These are phyloP conservation scores for Nemania sp. DNA, from an alignment of 2,329 filamentous ascomycete genomes.

Conservation along the genomic window DNA sequence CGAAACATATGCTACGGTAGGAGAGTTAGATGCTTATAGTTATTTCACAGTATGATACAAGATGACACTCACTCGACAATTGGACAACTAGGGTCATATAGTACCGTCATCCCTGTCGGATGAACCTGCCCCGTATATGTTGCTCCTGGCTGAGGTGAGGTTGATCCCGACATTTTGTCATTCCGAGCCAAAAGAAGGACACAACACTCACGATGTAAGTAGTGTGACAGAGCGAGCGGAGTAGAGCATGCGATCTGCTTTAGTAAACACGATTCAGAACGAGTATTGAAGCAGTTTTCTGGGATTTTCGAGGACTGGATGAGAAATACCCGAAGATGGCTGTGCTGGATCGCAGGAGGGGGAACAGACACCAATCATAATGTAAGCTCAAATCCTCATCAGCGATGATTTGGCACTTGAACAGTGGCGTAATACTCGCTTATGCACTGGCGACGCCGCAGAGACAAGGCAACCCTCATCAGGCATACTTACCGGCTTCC, in stretches of 20 bases:
- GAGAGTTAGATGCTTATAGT: background rate
- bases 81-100: slow-evolving; percentile 7
- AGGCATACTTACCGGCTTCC: too few relatives aligned
- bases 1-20: slow-evolving; percentile 16
- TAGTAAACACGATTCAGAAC: too few relatives aligned
- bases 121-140: background rate
- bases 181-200: too few relatives aligned
- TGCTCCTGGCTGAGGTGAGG: background rate
- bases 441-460: background rate
- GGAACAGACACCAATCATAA: background rate
- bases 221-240: too few relatives aligned
- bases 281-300: background rate
- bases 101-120: slow-evolving; percentile 12
- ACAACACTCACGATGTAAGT: background rate
- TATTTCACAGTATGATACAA: background rate
- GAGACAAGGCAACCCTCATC: too few relatives aligned
- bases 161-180: background rate
- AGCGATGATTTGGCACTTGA: too few relatives aligned
- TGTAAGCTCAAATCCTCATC: background rate
- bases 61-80: slow-evolving; percentile 7
- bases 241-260: too few relatives aligned
- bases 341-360: background rate
- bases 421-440: background rate
- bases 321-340: background rate
- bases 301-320: too few relatives aligned